Conservation (phyloP, 306 rosid species). For the cucumber (Cucumis sativus) region Cucumber_9930_V3 NC_026658.2:3915001-3915500, state of each 20-base stretch:
- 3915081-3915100: constrained; percentile 6
- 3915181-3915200: too few species aligned
- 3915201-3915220: too few species aligned
- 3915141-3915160: too few species aligned
- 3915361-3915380: too few species aligned
- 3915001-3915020: background rate
- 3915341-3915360: background rate
- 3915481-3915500: background rate
- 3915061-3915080: background rate
- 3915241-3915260: background rate
- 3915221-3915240: background rate
- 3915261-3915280: background rate
- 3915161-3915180: too few species aligned
- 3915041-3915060: background rate
- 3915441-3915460: background rate
- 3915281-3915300: background rate
- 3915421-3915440: background rate
- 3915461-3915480: background rate
- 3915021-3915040: background rate
- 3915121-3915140: background rate
- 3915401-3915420: background rate
- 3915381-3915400: background rate
- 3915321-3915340: background rate
- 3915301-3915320: background rate
- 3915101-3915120: background rate